Evolutionary conservation across 306 rosid species (phyloP), one percentile per base, ranked within the genome.

Genomic region (Alnus glutinosa): DNA sequence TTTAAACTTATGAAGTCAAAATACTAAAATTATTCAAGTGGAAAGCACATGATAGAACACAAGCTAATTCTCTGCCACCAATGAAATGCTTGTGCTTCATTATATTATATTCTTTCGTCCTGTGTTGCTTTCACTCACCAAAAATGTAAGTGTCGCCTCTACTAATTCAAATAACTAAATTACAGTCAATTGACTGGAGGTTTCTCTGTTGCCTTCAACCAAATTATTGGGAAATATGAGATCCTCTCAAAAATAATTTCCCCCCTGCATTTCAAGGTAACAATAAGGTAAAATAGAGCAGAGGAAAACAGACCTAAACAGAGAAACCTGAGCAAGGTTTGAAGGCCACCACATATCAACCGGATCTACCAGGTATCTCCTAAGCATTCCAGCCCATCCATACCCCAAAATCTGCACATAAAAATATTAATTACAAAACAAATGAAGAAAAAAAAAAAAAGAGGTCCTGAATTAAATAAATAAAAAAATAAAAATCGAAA

Each of bases 291-390:
- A 47, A 78, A 59, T 12, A 63, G 62, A 78, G 67, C 59, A 66
- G 54, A 75, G 76, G 63, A 58, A 63, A 77, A 52, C 63, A 73
- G 76, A 94, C 98, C 98, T 95, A 80, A 95, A 95, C 75, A 95
- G 94, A 74, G 98, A 95, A 57, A 95, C 98, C 87, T 95, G 99
- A 78, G 99, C 99, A 77, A 95, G 88, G 86, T 95, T 93, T 86
- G 99, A 55, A 49, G 99, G 99, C 99, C 99, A 95, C 99, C 98
- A 95, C 99, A 95, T 95, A 70, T 95, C 98, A 87, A 91, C 96
- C 0, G 99, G 99, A 73, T 95, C 98, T 73, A 95, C 98, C 86
- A 93, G 84, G 80, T 93, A 95, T 85, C 93, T 89, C 83, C 99
- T 90, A 14, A 95, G 89, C 84, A 95, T 88, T 72, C 99, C 99